phyloP scores from a whole-genome alignment of 805 yeast genomes.

The Wickerhamiella kurtzmanii region DNA sequence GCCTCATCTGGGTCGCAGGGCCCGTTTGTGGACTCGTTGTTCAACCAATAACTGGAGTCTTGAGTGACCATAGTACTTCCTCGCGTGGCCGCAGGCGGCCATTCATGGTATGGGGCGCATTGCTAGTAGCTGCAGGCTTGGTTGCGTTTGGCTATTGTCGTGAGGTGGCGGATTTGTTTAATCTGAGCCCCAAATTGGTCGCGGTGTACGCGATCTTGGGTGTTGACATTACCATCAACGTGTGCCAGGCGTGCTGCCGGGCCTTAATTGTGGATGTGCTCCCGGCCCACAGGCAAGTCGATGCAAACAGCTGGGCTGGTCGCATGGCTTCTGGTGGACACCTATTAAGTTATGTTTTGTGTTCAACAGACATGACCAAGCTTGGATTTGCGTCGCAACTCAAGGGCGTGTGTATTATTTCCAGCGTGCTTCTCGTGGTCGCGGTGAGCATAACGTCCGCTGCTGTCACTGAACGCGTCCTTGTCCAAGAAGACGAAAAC shows the following conservation, averaged over 20 bases:
- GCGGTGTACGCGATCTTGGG: constrained; percentile 34
- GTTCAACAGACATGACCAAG: constrained; percentile 33
- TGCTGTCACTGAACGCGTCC: constrained; percentile 37
- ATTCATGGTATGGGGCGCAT: constrained; percentile 42
- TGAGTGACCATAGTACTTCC: constrained; percentile 33
- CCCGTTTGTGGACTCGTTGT: constrained; percentile 51
- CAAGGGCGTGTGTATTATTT: constrained; percentile 35
- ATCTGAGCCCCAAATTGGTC: constrained; percentile 26
- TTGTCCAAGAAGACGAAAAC: constrained; percentile 24
- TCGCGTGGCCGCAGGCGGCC: constrained; percentile 41
- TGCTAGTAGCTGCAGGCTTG: constrained; percentile 35
- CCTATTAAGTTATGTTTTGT: constrained; percentile 42
- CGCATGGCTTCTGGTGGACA: constrained; percentile 49
- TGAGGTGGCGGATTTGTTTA: constrained; percentile 28
- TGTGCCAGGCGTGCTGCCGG: constrained; percentile 46
- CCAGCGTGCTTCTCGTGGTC: constrained; percentile 30
- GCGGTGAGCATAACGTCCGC: constrained; percentile 31
- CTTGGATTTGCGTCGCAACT: constrained; percentile 40
- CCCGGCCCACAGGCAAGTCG: constrained; percentile 41
- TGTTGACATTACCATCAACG: constrained; percentile 45
- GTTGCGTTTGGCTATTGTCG: constrained; percentile 30
- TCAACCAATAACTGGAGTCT: constrained; percentile 48
- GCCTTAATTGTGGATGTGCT: constrained; percentile 52
- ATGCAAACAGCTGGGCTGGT: constrained; percentile 56
- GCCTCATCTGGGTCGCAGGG: constrained; percentile 55